These are phyloP conservation scores for Fraxinus albicans DNA, from an alignment of 305 asterid genomes.

Conservation along the genomic window DNA sequence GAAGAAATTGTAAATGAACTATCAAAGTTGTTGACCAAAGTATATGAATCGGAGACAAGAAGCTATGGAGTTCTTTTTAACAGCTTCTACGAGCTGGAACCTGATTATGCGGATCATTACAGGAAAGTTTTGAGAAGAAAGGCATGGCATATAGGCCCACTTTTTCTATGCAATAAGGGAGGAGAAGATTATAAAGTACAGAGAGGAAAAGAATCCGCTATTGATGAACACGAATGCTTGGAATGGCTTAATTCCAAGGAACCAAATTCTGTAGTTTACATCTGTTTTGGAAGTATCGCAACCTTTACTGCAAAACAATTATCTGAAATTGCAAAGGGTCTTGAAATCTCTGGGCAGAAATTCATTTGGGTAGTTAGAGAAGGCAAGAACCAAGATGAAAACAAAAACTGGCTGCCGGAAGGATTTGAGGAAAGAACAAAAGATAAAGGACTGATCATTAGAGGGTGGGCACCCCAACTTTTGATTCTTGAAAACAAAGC, in stretches of 20 bases:
- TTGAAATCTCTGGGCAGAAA: constrained; percentile 18
- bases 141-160: constrained; percentile 60
- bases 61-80: constrained; percentile 40
- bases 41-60: constrained; percentile 11
- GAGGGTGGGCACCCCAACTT: constrained; percentile 53
- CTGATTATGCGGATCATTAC: constrained; percentile 32
- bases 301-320: constrained; percentile 22
- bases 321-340: constrained; percentile 25
- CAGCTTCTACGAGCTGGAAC: constrained; percentile 43
- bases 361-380: constrained; percentile 30
- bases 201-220: constrained; percentile 38
- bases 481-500: constrained; percentile 35
- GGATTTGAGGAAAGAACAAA: constrained; percentile 24
- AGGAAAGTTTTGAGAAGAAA: constrained; percentile 22
- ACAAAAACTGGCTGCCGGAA: constrained; percentile 30
- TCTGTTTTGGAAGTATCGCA: constrained; percentile 39
- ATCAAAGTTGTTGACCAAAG: not conserved
- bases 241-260: constrained; percentile 50
- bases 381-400: not conserved
- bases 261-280: constrained; percentile 35
- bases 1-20: not conserved
- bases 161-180: constrained; percentile 25
- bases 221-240: constrained; percentile 46
- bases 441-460: constrained; percentile 31
- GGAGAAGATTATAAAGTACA: constrained; percentile 12